Conservation (phyloP, 805 yeast species). For the Wickerhamiella parazyma region DNA sequence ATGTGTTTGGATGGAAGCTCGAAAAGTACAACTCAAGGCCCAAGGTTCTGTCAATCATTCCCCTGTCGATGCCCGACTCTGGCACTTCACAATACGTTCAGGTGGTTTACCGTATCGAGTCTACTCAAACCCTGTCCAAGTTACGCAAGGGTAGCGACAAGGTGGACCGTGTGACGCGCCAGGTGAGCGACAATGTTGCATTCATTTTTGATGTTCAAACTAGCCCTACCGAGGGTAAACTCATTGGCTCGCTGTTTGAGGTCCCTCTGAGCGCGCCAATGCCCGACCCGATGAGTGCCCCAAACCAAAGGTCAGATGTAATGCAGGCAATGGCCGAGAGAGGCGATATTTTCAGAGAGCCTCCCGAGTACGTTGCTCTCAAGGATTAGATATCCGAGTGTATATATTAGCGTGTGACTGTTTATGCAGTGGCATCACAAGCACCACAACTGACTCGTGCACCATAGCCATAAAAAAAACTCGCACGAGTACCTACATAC, state of each 20-base stretch:
- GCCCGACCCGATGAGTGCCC: conserved; percentile 22
- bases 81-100: conserved; percentile 41
- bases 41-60: conserved; percentile 55
- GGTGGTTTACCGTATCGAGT: conserved; percentile 47
- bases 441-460: too few species aligned
- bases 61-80: conserved; percentile 44
- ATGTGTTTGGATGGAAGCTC: conserved; percentile 63
- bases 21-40: conserved; percentile 58
- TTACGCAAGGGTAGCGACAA: conserved; percentile 33
- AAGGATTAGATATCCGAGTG: too few species aligned
- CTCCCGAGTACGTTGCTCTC: conserved; percentile 21
- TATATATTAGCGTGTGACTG: too few species aligned
- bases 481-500: too few species aligned
- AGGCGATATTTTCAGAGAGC: conserved; percentile 27
- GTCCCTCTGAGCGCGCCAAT: conserved; percentile 25
- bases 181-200: conserved; percentile 47
- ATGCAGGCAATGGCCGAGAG: conserved; percentile 26
- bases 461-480: too few species aligned
- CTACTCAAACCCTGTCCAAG: conserved; percentile 44
- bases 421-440: too few species aligned
- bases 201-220: conserved; percentile 46
- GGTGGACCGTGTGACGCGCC: conserved; percentile 36
- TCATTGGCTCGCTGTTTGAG: conserved; percentile 61
- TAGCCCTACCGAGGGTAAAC: conserved; percentile 37
- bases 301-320: conserved; percentile 19